These are phyloP conservation scores for Oxalis stricta DNA, from an alignment of 441 rosid genomes.

Conservation along the genomic window DNA sequence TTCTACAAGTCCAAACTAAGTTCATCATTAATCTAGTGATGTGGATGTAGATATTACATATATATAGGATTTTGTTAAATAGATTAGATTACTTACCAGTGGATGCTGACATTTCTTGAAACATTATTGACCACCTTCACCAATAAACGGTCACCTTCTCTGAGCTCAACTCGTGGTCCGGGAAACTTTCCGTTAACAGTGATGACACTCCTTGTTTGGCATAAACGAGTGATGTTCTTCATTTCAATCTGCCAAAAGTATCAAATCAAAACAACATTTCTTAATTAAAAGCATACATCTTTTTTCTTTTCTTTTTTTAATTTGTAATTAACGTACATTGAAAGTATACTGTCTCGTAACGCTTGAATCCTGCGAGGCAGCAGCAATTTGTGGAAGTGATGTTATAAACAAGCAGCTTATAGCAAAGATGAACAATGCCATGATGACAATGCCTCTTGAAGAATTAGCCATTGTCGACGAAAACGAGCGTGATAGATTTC, in stretches of 20 bases:
- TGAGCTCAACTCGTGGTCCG: conserved; percentile 28
- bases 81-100: conserved; percentile 32
- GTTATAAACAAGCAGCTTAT: conserved; percentile 16
- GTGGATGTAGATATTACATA: too few species aligned
- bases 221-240: conserved; percentile 30
- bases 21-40: too few species aligned
- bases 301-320: too few species aligned
- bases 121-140: conserved; percentile 32
- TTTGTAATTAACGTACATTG: conserved; percentile 16
- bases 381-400: conserved; percentile 15
- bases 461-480: conserved; percentile 6
- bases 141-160: conserved; percentile 41
- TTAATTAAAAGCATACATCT: too few species aligned
- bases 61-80: too few species aligned
- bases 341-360: conserved; percentile 36
- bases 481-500: too few species aligned
- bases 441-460: conserved; percentile 9
- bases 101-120: conserved; percentile 29
- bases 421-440: conserved; percentile 10
- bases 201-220: conserved; percentile 32
- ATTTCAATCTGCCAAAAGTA: conserved; percentile 20
- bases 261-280: not conserved
- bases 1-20: too few species aligned
- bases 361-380: conserved; percentile 13
- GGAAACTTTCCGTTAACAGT: conserved; percentile 47